Evolutionary conservation across 2,329 filamentous ascomycete genomes (phyloP), one percentile per base, ranked within the genome.

Genomic region (Coccinonectria pachysandricola): DNA sequence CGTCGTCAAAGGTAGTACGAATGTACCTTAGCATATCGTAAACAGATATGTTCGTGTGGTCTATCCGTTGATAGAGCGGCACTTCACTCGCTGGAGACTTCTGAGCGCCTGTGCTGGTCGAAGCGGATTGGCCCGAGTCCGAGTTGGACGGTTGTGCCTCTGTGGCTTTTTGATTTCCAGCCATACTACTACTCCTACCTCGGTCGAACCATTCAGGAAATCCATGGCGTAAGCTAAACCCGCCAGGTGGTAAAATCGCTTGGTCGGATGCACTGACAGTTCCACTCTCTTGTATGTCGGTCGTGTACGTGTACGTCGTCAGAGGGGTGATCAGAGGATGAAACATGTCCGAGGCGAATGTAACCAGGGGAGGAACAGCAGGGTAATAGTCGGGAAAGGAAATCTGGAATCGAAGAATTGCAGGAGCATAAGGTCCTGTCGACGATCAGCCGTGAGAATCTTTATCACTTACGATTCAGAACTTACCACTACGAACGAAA

Each of bases 221-320:
- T 9, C 85, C 88, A 60, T 95, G 83, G 27, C 83, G 74, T 25
- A 96, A 62, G 45, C 82, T 93, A 59, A 95, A 94, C 0, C 85
- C 83, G 2, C 88, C 91, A 0, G 88, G 87, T 0, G 86, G 82
- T 27, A 95, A 60, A 9, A 82, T 67, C 49, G 92, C 83, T 17
- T 84, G 77, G 43, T 94, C 85, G 2, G 76, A 79, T 7, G 85
- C 83, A 50, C 82, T 88, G 35, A 87, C 79, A 0, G 83, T 84
- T 24, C 82, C 83, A 30, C 71, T 70, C 35, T 76, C 77, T 35
- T 81, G 73, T 18, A 80, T 74, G 31, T 80, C 78, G 35, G 83
- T 86, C 21, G 84, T 81, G 60, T 93, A 92, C 49, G 84, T 91
- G 57, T 94, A 92, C 4, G 85, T 94, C n/a, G 86, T 94, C 35